Conservation (phyloP, 2,329 filamentous ascomycete species). For the Tolypocladium guangdongense region DNA sequence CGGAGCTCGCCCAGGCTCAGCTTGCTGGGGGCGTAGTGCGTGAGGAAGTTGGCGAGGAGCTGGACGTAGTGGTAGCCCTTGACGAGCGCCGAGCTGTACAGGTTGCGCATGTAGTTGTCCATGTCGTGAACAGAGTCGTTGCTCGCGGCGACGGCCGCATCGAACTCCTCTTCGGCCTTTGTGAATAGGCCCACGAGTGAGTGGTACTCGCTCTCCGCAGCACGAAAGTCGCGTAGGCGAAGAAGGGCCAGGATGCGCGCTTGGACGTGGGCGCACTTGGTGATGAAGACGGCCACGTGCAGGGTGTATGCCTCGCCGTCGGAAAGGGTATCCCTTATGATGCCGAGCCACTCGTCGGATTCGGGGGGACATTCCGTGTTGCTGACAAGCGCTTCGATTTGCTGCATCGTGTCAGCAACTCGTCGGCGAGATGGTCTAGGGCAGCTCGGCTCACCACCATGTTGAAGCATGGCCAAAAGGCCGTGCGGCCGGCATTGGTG, state of each 20-base stretch:
- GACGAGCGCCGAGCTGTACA: conserved; percentile 20
- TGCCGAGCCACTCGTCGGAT: conserved; percentile 22
- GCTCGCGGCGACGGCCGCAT: conserved; percentile 6
- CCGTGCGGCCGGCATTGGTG: conserved; percentile 13
- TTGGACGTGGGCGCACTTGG: conserved; percentile 15
- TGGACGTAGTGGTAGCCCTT: conserved; percentile 23
- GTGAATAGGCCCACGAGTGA: conserved; percentile 13
- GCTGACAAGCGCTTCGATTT: conserved; percentile 24
- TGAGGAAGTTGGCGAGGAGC: conserved; percentile 23
- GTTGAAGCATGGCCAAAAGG: conserved; percentile 28
- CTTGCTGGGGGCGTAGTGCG: conserved; percentile 16
- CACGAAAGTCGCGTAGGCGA: conserved; percentile 13
- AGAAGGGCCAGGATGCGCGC: conserved; percentile 16
- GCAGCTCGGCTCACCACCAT: conserved; percentile 22
- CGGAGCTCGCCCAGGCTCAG: conserved; percentile 14
- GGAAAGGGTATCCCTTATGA: conserved; percentile 14
- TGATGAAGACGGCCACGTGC: conserved; percentile 16
- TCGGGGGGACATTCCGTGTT: conserved; percentile 24
- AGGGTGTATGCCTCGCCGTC: conserved; percentile 16
- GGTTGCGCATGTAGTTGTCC: conserved; percentile 21
- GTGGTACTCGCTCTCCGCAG: conserved; percentile 16
- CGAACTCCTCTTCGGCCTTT: conserved; percentile 13
- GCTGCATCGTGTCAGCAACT: conserved; percentile 15
- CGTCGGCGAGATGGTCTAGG: background rate
- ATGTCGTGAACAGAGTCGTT: conserved; percentile 4